These are phyloP conservation scores for Posidonia oceanica DNA, from an alignment of 116 monocot genomes.

Conservation along the genomic window DNA sequence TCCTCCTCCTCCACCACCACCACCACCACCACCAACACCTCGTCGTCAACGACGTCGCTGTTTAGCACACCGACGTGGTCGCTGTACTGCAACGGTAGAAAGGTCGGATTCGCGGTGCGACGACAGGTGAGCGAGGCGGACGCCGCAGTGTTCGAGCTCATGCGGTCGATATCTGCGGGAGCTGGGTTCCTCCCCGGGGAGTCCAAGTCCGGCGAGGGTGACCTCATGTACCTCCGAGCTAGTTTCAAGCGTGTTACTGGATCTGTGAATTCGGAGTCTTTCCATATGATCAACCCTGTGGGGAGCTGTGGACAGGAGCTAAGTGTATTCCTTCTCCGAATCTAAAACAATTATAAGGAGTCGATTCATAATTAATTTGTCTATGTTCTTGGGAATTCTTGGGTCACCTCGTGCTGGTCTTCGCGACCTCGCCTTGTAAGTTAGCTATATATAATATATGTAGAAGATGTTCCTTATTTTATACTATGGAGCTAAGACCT, in stretches of 20 bases:
- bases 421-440: no score
- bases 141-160: conserved; percentile 26
- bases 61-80: conserved; percentile 32
- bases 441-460: no score
- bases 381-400: no score
- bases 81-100: conserved; percentile 60
- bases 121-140: conserved; percentile 26
- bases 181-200: conserved; percentile 36
- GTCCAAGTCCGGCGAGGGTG: conserved; percentile 11
- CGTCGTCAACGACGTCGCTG: neutral
- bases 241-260: conserved; percentile 43
- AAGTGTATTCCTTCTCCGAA: conserved; percentile 35
- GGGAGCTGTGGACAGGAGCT: conserved; percentile 47
- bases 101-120: conserved; percentile 38
- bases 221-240: conserved; percentile 46
- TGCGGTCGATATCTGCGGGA: conserved; percentile 40
- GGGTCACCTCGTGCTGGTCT: no score
- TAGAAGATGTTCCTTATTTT: no score
- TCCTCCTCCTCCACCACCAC: neutral
- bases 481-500: no score
- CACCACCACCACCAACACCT: conserved; percentile 9
- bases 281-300: conserved; percentile 53
- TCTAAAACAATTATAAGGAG: no score
- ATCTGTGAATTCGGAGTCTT: conserved; percentile 48
- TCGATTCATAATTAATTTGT: no score